Percentiles rank a stretch among this genome's conserved stretches.
phyloP scores from a whole-genome alignment of 2,329 filamentous ascomycete species.

The Cladophialophora psammophila region DNA sequence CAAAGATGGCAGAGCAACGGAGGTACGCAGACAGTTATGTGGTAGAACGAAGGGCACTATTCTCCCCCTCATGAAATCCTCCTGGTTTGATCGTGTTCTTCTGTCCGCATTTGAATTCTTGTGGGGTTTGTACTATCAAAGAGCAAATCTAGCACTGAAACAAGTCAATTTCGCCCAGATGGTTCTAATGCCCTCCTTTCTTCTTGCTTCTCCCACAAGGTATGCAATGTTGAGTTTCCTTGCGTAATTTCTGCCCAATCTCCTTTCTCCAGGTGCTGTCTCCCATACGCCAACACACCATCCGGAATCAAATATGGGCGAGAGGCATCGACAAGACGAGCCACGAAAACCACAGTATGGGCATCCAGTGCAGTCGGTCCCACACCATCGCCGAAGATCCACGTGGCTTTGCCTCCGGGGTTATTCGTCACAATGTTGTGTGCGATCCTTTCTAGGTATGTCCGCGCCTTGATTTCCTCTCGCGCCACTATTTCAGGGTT shows the following conservation, averaged over 20 bases:
- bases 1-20: too few species aligned
- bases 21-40: too few species aligned
- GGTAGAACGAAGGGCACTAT: too few species aligned
- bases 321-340: slow-evolving; percentile 17
- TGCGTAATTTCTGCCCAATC: slow-evolving; percentile 1
- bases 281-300: slow-evolving; percentile 9
- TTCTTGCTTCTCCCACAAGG: slow-evolving; percentile 7
- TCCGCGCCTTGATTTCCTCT: slow-evolving; percentile 9
- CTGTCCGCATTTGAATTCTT: too few species aligned
- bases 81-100: too few species aligned
- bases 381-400: slow-evolving; percentile 17
- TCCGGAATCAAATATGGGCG: slow-evolving; percentile 2
- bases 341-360: slow-evolving; percentile 21
- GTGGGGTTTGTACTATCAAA: too few species aligned
- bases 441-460: slow-evolving; percentile 8
- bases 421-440: neutral
- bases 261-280: slow-evolving; percentile 5
- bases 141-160: too few species aligned
- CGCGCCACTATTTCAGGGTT: slow-evolving; percentile 1
- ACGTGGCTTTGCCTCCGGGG: neutral
- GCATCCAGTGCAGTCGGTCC: slow-evolving; percentile 24
- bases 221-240: slow-evolving; percentile 7
- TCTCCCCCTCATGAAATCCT: too few species aligned
- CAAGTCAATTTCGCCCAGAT: neutral
- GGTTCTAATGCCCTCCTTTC: neutral